Conservation (phyloP, 129 eudicot species). For the Helianthus tuberosus region DNA sequence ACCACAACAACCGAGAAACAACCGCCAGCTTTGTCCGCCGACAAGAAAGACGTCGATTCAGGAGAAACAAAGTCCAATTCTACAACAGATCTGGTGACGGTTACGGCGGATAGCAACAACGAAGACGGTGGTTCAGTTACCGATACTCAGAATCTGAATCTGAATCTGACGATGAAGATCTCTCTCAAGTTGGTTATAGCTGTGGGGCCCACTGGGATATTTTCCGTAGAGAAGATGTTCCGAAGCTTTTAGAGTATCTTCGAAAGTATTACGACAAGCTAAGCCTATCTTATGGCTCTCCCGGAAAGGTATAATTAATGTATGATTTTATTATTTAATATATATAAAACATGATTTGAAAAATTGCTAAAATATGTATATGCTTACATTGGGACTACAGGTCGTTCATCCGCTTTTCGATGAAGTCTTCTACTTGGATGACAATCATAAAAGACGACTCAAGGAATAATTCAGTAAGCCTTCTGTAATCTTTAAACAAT, state of each 20-base stretch:
- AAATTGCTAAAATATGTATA: neutral
- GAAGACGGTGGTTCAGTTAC: too few relatives aligned
- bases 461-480: slow-evolving; percentile 78
- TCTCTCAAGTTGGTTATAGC: slow-evolving; percentile 7
- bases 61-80: too few relatives aligned
- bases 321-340: neutral
- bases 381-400: slow-evolving; percentile 35
- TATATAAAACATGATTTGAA: neutral
- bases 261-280: slow-evolving; percentile 55
- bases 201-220: slow-evolving; percentile 91
- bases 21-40: too few relatives aligned
- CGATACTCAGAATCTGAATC: slow-evolving; percentile 38
- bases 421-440: slow-evolving; percentile 57
- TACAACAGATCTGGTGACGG: too few relatives aligned
- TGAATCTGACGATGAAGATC: slow-evolving; percentile 40
- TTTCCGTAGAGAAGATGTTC: slow-evolving; percentile 74
- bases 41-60: too few relatives aligned
- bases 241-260: slow-evolving; percentile 74
- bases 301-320: slow-evolving; percentile 44
- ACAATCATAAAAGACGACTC: slow-evolving; percentile 64
- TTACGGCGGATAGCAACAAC: too few relatives aligned
- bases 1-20: too few relatives aligned
- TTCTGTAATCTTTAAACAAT: neutral
- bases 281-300: slow-evolving; percentile 22
- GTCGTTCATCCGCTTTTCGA: slow-evolving; percentile 81